Conservation (phyloP, 768 basidiomycete genomes). For the Multifurca ochricompacta region DNA sequence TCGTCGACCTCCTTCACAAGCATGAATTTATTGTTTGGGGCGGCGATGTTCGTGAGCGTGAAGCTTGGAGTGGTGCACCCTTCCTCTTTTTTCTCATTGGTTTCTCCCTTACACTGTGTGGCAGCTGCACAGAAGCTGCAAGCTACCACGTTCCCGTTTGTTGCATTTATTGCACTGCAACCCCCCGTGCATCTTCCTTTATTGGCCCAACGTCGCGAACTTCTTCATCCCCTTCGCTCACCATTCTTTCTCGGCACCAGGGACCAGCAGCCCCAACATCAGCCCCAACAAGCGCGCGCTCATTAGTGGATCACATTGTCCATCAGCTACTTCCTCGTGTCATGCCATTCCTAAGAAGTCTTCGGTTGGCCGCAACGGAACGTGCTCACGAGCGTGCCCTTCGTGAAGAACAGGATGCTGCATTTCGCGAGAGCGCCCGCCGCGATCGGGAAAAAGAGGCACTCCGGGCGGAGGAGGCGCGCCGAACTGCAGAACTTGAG, state of each 20-base stretch:
- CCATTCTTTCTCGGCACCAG: conserved; percentile 80
- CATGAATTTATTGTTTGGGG: conserved; percentile 86
- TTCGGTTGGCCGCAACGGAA: conserved; percentile 45
- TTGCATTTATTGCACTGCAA: conserved; percentile 87
- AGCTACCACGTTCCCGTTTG: conserved; percentile 86
- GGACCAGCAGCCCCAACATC: conserved; percentile 47
- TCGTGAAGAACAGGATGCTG: conserved; percentile 76
- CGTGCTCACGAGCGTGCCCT: conserved; percentile 44
- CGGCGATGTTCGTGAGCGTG: conserved; percentile 76
- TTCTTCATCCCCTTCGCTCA: conserved; percentile 40
- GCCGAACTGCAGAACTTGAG: conserved; percentile 20
- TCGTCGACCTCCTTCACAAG: conserved; percentile 61
- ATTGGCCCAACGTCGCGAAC: conserved; percentile 28
- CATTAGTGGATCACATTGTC: conserved; percentile 59
- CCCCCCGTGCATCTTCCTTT: conserved; percentile 41
- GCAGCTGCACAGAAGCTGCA: conserved; percentile 68
- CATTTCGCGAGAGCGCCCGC: conserved; percentile 56
- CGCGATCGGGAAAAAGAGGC: conserved; percentile 46
- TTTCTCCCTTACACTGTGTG: not conserved
- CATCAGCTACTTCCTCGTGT: conserved; percentile 76
- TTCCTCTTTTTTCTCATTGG: not conserved
- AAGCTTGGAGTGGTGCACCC: conserved; percentile 65
- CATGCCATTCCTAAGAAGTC: conserved; percentile 59
- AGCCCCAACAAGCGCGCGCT: conserved; percentile 53
- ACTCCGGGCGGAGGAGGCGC: conserved; percentile 26